phyloP scores from a whole-genome alignment of 805 yeast species.

The Nakazawaea populi region DNA sequence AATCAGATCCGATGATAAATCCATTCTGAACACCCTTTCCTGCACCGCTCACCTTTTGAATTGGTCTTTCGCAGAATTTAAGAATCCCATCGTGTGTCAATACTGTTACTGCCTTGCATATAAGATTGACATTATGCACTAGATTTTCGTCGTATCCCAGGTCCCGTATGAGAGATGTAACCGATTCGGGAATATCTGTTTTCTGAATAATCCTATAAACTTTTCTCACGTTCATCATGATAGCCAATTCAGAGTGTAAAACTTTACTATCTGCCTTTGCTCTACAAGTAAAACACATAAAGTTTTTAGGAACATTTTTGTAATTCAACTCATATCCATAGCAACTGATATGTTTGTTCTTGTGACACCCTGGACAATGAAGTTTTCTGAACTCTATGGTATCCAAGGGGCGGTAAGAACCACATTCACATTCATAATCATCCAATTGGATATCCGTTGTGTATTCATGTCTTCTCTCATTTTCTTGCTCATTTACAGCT shows the following conservation, averaged over 20 bases:
- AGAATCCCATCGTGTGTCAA: slow-evolving; percentile 15
- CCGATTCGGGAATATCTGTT: slow-evolving; percentile 4
- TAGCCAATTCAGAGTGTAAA: slow-evolving; percentile 11
- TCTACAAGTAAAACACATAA: slow-evolving; percentile 16
- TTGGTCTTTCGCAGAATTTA: slow-evolving; percentile 8
- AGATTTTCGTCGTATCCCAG: slow-evolving; percentile 9
- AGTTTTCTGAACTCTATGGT: slow-evolving; percentile 11
- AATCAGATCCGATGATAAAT: slow-evolving; percentile 4
- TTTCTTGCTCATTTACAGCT: not conserved
- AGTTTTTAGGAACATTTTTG: slow-evolving; percentile 1
- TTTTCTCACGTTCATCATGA: slow-evolving; percentile 18
- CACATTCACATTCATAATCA: slow-evolving; percentile 17
- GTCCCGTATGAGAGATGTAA: not conserved
- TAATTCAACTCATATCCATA: slow-evolving; percentile 11
- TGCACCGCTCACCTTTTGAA: not conserved
- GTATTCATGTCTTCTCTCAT: not conserved
- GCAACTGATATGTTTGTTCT: slow-evolving; percentile 17
- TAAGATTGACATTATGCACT: not conserved
- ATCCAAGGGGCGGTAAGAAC: slow-evolving; percentile 8
- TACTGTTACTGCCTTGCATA: slow-evolving; percentile 15
- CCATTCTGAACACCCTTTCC: not conserved
- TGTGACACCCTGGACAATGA: slow-evolving; percentile 15
- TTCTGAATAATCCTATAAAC: slow-evolving; percentile 10
- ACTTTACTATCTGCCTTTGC: not conserved
- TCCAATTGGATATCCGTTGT: not conserved